These are phyloP conservation scores for Cicer judaicum DNA, from an alignment of 306 rosid species.

Conservation along the genomic window DNA sequence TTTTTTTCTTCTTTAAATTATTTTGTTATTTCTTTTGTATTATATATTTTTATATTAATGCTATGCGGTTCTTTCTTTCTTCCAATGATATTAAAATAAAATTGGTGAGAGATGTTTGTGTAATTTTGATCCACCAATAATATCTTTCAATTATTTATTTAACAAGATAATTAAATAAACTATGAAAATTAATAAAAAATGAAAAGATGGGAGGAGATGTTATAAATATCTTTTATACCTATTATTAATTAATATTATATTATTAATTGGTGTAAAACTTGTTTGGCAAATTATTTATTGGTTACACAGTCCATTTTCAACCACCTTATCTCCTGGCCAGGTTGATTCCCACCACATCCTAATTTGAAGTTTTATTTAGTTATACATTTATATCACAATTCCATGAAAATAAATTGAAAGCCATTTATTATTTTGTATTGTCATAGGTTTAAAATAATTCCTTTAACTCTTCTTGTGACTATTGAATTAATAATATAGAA, in stretches of 20 bases:
- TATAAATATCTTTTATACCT: too few relatives aligned
- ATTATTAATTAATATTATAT: neutral
- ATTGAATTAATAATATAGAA: too few relatives aligned
- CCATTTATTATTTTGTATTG: neutral
- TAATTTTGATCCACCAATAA: neutral
- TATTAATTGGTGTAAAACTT: neutral
- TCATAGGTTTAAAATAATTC: too few relatives aligned
- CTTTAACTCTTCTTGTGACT: too few relatives aligned
- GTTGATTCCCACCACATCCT: neutral
- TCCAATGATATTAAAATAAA: neutral
- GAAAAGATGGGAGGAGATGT: too few relatives aligned
- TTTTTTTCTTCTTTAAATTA: neutral
- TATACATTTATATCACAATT: neutral
- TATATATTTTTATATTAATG: neutral
- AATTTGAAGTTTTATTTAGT: neutral
- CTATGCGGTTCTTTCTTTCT: neutral
- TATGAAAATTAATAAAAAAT: too few relatives aligned
- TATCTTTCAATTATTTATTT: neutral
- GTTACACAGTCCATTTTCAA: constrained; percentile 7
- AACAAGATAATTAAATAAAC: neutral
- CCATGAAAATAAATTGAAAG: neutral
- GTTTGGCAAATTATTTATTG: constrained; percentile 11
- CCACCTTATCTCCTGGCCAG: neutral
- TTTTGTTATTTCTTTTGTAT: neutral
- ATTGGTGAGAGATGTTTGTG: neutral